Base-by-base conservation (phyloP, 1,284 basidiomycete genomes). In the Cryptococcus depauperatus region DNA sequence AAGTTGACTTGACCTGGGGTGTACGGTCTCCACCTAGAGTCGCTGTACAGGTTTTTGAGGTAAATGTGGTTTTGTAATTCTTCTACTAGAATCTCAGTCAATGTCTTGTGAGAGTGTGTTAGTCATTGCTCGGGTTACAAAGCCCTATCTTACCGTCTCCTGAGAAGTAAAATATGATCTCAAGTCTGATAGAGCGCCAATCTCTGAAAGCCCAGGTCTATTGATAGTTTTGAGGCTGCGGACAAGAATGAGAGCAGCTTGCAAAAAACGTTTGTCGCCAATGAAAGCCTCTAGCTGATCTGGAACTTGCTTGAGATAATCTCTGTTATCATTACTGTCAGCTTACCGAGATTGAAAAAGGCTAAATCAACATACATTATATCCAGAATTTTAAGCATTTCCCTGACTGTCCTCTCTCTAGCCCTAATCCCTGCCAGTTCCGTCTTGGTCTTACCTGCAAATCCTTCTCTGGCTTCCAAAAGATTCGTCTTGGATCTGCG, bases 21-120 rank as follows among this genome's bases (percentile, higher is more conserved):
- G 68, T 96, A 97, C 0, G 84, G 72, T 22, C 79, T 76, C 95
- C 95, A 99, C 37, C 93, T 79, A 8, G 81, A 79, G 56, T 98
- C 93, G 64, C 86, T 93, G 81, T 91, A 96, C 68, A 90, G 92
- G 6, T 85, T 89, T 65, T 95, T 97, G 48, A 99, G 79, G 69
- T 97, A 99, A n/a, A 99, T 73, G 68, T 98, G 95, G 59, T 83
- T 91, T 66, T 98, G 92, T 21, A 99, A 76, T 64, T 99, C 95
- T 56, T 99, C 95, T 14, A 95, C 76, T 43, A 98, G 72, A 47
- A 98, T 95, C 54, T 99, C 92, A 42, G 85, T 78, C 37, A 96
- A 71, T 9, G 85, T 83, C 87, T 92, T 54, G 6, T 5, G 11
- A 29, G 43, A 26, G n/a, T 16, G 22, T 28, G 29, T 5, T 21